Conservation (phyloP, 352 stramenopile species). For the Phytopythium ostracodes region DNA sequence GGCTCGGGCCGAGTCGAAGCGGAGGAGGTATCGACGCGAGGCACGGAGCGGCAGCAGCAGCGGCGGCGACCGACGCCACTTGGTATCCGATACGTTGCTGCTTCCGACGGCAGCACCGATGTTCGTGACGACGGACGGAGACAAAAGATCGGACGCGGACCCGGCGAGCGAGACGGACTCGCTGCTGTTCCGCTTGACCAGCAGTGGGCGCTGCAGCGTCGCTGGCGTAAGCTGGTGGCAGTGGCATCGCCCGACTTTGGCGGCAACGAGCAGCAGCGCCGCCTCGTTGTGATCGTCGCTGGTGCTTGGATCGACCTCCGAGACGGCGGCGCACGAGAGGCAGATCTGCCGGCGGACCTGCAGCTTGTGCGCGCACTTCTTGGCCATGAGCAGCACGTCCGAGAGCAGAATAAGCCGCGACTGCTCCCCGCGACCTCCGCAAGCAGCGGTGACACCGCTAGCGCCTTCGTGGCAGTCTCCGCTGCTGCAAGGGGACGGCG, state of each 20-base stretch:
- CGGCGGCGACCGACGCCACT: too few species aligned
- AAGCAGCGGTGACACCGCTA: background rate
- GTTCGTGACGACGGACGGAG: background rate
- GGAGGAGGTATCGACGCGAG: conserved; percentile 40
- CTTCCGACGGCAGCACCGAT: conserved; percentile 2
- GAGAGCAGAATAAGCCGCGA: conserved; percentile 57
- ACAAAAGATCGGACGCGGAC: background rate
- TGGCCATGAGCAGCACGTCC: conserved; percentile 61
- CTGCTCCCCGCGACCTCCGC: conserved; percentile 16
- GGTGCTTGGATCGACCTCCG: conserved; percentile 17
- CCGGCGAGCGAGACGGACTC: background rate
- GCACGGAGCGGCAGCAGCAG: conserved; percentile 16
- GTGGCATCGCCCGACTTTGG: conserved; percentile 48
- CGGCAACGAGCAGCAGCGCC: conserved; percentile 39
- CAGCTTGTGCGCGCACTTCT: conserved; percentile 37
- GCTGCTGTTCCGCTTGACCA: background rate
- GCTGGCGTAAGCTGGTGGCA: conserved; percentile 47
- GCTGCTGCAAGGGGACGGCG: background rate
- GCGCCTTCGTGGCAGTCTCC: background rate
- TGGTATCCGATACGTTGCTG: background rate
- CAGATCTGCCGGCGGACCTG: conserved; percentile 59
- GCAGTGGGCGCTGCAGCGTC: conserved; percentile 25
- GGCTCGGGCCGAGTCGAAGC: conserved; percentile 31
- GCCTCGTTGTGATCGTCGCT: background rate
- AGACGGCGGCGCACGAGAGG: conserved; percentile 42